Evolutionary conservation across 1,139 yeast genomes (phyloP).

Genomic region (Torulaspora pretoriensis): DNA sequence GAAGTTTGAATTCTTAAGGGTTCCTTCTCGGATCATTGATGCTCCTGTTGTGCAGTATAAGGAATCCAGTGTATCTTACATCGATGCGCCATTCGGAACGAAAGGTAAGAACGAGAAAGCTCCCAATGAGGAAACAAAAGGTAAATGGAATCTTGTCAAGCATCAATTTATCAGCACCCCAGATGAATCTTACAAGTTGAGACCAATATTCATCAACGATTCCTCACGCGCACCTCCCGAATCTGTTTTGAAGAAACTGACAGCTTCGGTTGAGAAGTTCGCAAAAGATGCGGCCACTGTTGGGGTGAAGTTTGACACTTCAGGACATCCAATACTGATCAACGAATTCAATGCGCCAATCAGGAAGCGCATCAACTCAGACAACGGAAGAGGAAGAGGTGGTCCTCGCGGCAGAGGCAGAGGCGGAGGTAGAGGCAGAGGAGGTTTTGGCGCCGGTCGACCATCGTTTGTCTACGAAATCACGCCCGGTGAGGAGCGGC

Average conservation of each 20-base stretch:
- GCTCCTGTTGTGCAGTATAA: conserved; percentile 23
- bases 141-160: conserved; percentile 22
- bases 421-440: conserved; percentile 7
- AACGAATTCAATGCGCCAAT: conserved; percentile 18
- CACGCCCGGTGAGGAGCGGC: conserved; percentile 18
- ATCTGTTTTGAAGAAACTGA: conserved; percentile 13
- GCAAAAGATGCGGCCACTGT: conserved; percentile 17
- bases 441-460: conserved; percentile 4
- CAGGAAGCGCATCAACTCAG: conserved; percentile 14
- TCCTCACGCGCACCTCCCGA: conserved; percentile 15
- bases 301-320: conserved; percentile 18
- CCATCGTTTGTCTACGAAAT: conserved; percentile 10
- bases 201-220: conserved; percentile 20
- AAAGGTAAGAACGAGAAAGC: conserved; percentile 4
- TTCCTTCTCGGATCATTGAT: conserved; percentile 25
- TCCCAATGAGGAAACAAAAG: conserved; percentile 18
- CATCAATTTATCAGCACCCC: conserved; percentile 18
- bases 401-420: conserved; percentile 13
- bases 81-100: conserved; percentile 19
- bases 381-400: conserved; percentile 12
- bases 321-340: conserved; percentile 17
- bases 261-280: conserved; percentile 13
- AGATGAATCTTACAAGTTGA: conserved; percentile 13
- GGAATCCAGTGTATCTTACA: conserved; percentile 10
- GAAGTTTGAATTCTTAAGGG: conserved; percentile 17